phyloP scores from a whole-genome alignment of 2,329 filamentous ascomycete species.

The Trichoderma atrobrunneum region DNA sequence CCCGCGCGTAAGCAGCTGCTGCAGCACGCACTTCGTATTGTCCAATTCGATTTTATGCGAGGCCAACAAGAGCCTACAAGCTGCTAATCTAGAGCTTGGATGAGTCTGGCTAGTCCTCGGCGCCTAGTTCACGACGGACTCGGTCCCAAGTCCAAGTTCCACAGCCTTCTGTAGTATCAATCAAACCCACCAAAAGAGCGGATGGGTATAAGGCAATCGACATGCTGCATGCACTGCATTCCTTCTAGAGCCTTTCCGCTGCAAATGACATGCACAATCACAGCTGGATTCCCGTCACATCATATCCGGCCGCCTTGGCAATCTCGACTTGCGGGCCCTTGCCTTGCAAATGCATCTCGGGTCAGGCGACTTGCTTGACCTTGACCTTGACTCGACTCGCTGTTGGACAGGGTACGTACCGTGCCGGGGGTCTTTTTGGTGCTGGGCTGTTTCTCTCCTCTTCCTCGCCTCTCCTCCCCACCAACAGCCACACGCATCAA shows the following conservation, averaged over 20 bases:
- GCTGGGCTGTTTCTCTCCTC: background rate
- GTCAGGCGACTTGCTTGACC: conserved; percentile 12
- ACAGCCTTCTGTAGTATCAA: background rate
- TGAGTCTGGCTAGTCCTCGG: background rate
- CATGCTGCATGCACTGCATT: background rate
- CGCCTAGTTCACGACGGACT: background rate
- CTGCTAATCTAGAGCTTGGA: background rate
- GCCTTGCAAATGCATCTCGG: conserved; percentile 4
- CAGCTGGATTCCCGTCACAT: background rate
- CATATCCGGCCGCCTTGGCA: background rate
- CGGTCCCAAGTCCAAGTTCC: background rate
- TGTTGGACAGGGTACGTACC: conserved; percentile 11
- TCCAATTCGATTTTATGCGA: background rate
- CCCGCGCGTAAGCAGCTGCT: conserved; percentile 2
- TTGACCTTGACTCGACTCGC: background rate
- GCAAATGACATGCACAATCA: background rate
- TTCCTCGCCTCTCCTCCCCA: background rate
- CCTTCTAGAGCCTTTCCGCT: conserved; percentile 6
- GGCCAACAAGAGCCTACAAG: background rate
- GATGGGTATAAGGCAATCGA: background rate
- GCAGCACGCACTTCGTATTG: background rate
- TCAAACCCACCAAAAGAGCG: background rate
- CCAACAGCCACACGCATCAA: conserved; percentile 5
- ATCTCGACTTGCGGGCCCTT: conserved; percentile 3
- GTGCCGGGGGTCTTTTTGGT: background rate